Evolutionary conservation across 2,329 filamentous ascomycete genomes (phyloP).

Genomic region (Macroventuria anomochaeta): DNA sequence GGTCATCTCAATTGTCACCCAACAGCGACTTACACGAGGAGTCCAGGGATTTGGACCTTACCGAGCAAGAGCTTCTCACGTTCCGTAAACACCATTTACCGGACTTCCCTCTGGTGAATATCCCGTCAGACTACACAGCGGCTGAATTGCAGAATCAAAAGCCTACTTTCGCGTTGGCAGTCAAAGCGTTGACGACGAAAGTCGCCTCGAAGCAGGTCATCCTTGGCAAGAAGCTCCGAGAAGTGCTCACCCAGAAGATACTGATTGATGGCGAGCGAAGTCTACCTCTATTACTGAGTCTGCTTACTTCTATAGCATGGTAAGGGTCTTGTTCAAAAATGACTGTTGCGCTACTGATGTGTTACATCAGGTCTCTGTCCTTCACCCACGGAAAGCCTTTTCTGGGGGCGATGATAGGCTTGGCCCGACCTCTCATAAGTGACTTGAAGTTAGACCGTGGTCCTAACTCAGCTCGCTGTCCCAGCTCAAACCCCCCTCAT

Average conservation of each 20-base stretch:
- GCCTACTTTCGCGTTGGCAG: slow-evolving; percentile 23
- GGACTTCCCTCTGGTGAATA: slow-evolving; percentile 23
- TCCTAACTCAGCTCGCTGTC: slow-evolving; percentile 4
- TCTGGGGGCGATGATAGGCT: slow-evolving; percentile 22
- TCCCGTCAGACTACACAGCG: slow-evolving; percentile 14
- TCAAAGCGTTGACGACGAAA: slow-evolving; percentile 27
- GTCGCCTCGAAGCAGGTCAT: slow-evolving; percentile 18
- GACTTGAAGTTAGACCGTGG: slow-evolving; percentile 33
- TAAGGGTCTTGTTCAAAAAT: neutral
- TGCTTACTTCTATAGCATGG: slow-evolving; percentile 33
- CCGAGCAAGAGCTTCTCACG: slow-evolving; percentile 12
- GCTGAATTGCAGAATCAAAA: slow-evolving; percentile 14
- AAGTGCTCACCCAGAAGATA: slow-evolving; percentile 25
- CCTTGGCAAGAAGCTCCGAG: slow-evolving; percentile 25
- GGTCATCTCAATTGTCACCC: slow-evolving; percentile 9
- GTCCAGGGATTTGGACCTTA: slow-evolving; percentile 7
- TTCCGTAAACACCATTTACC: slow-evolving; percentile 20
- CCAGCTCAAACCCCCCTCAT: slow-evolving; percentile 15
- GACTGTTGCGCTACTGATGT: neutral
- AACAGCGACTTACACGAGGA: neutral
- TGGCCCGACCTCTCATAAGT: slow-evolving; percentile 25
- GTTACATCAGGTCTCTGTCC: slow-evolving; percentile 23
- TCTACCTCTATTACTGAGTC: slow-evolving; percentile 29
- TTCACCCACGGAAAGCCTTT: slow-evolving; percentile 26
- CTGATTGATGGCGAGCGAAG: slow-evolving; percentile 32